A percentile compares a stretch with the other conserved stretches of the same genome.
phyloP scores from a whole-genome alignment of 2,329 filamentous ascomycete genomes.

The Sclerotinia subarctica region DNA sequence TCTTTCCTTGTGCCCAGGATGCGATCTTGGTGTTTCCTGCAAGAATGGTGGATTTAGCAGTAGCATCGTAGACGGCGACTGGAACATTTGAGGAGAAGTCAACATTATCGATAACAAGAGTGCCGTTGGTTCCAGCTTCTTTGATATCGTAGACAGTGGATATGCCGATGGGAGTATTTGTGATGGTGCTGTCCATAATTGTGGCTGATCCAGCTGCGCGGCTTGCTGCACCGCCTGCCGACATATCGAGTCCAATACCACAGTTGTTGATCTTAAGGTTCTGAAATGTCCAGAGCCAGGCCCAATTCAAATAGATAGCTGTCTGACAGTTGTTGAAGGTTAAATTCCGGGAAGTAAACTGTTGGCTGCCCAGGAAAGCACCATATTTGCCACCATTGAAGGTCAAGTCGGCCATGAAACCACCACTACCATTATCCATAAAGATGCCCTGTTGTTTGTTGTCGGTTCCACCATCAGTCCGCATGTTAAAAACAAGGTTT shows the following conservation, averaged over 20 bases:
- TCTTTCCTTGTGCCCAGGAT: conserved; percentile 77
- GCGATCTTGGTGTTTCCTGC: conserved; percentile 65
- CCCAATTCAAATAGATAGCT: conserved; percentile 87
- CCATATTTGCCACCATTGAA: conserved; percentile 82
- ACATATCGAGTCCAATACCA: conserved; percentile 75
- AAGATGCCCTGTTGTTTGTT: conserved; percentile 76
- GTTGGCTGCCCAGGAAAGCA: conserved; percentile 79
- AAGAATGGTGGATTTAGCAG: conserved; percentile 59
- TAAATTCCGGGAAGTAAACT: conserved; percentile 81
- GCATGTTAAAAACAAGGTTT: conserved; percentile 80
- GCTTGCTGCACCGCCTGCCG: conserved; percentile 53
- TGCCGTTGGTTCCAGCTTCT: conserved; percentile 69
- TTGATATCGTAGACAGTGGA: conserved; percentile 67
- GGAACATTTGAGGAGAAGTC: conserved; percentile 68
- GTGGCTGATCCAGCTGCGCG: conserved; percentile 85
- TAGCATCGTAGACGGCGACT: conserved; percentile 60
- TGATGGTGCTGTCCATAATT: conserved; percentile 75
- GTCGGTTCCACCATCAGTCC: conserved; percentile 56
- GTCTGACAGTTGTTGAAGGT: conserved; percentile 80
- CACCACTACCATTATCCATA: conserved; percentile 81
- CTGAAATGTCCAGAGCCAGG: conserved; percentile 84
- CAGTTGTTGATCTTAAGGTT: conserved; percentile 71
- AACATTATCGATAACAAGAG: conserved; percentile 83
- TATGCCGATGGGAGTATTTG: conserved; percentile 72
- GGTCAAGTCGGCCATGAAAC: conserved; percentile 77